Evolutionary conservation across 805 yeast genomes (phyloP).

Genomic region (Pichia scutulata): DNA sequence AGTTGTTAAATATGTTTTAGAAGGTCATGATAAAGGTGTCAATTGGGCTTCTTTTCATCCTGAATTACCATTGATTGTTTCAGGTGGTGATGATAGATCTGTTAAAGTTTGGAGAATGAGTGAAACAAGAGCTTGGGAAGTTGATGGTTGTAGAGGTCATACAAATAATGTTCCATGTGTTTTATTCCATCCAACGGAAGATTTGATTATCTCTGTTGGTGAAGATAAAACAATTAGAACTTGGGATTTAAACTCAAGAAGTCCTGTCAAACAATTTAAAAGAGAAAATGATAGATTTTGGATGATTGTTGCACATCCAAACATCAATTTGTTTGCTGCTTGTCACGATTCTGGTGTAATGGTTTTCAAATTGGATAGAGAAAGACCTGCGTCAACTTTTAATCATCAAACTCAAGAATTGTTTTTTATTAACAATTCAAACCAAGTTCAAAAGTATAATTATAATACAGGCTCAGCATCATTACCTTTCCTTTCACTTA

Average conservation of each 20-base stretch:
- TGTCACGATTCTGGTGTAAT: constrained; percentile 96
- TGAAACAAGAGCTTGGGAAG: constrained; percentile 98
- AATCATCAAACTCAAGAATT: constrained; percentile 60
- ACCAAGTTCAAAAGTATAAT: constrained; percentile 77
- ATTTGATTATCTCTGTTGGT: constrained; percentile 83
- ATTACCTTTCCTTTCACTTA: constrained; percentile 75
- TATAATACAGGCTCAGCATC: constrained; percentile 55
- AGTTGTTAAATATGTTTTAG: constrained; percentile 88
- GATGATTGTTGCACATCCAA: constrained; percentile 84
- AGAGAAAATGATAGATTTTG: constrained; percentile 94
- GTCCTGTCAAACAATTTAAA: constrained; percentile 88
- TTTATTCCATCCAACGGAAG: constrained; percentile 89
- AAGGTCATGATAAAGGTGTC: constrained; percentile 98
- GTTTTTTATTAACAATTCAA: constrained; percentile 72
- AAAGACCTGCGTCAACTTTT: constrained; percentile 69
- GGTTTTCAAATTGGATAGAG: constrained; percentile 96
- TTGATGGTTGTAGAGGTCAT: constrained; percentile 97
- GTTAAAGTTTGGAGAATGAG: constrained; percentile 97
- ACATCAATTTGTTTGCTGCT: constrained; percentile 86
- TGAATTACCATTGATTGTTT: constrained; percentile 85
- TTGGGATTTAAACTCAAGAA: constrained; percentile 93
- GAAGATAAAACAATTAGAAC: constrained; percentile 95
- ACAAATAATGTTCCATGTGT: constrained; percentile 87
- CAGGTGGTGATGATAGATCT: constrained; percentile 93
- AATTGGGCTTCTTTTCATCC: constrained; percentile 99